phyloP scores from a whole-genome alignment of 768 basidiomycete species.

The button mushroom (Agaricus bisporus) region DNA sequence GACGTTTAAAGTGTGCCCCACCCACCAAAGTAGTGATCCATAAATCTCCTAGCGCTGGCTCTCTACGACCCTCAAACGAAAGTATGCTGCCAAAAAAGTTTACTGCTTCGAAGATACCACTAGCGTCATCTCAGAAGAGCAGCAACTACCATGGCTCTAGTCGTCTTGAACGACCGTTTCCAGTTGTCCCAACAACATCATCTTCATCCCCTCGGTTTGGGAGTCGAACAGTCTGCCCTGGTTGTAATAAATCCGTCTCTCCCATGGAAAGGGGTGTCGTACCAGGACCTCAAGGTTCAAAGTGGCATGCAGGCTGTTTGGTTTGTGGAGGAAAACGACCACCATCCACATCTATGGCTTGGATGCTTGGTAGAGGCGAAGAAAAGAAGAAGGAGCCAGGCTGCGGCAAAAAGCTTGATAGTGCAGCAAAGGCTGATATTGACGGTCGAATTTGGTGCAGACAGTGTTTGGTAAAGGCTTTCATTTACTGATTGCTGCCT shows the following conservation, averaged over 20 bases:
- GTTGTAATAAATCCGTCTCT: slow-evolving; percentile 67
- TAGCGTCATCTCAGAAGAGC: slow-evolving; percentile 12
- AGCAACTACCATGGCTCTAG: slow-evolving; percentile 19
- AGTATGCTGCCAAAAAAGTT: slow-evolving; percentile 9
- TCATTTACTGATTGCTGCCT: not conserved
- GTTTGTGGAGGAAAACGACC: slow-evolving; percentile 75
- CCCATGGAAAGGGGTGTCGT: slow-evolving; percentile 85
- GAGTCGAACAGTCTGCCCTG: slow-evolving; percentile 59
- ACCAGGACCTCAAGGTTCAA: slow-evolving; percentile 74
- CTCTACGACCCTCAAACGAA: slow-evolving; percentile 12
- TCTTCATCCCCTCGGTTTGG: slow-evolving; percentile 56
- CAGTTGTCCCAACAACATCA: slow-evolving; percentile 15
- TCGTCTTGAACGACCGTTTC: slow-evolving; percentile 20
- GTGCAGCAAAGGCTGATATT: slow-evolving; percentile 68
- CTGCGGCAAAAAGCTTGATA: slow-evolving; percentile 80
- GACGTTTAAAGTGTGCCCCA: slow-evolving; percentile 35
- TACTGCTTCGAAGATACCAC: not conserved
- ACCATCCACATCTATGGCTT: slow-evolving; percentile 23
- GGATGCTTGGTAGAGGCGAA: slow-evolving; percentile 36
- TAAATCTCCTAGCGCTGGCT: slow-evolving; percentile 22
- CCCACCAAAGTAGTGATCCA: slow-evolving; percentile 34
- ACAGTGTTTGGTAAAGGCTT: slow-evolving; percentile 63
- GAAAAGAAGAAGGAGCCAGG: slow-evolving; percentile 58
- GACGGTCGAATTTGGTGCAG: slow-evolving; percentile 78
- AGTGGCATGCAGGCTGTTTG: slow-evolving; percentile 75